A percentile compares a stretch with the other conserved stretches of the same genome.
Conservation (phyloP, 768 basidiomycete species). For the Piloderma croceum region DNA sequence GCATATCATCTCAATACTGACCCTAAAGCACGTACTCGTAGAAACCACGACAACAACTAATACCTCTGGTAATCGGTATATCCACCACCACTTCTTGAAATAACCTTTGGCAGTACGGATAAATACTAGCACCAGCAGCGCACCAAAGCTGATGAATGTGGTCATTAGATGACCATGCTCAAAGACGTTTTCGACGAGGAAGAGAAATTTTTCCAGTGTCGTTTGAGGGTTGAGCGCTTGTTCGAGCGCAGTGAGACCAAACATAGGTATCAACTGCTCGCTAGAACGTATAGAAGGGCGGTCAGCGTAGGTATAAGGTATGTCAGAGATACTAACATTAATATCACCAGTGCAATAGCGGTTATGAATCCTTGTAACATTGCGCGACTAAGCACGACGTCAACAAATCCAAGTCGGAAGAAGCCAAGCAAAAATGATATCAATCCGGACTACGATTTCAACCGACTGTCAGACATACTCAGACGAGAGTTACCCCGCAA, state of each 20-base stretch:
- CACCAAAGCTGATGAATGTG: constrained; percentile 66
- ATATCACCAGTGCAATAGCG: constrained; percentile 80
- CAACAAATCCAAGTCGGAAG: constrained; percentile 86
- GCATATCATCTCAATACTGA: background rate
- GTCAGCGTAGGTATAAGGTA: background rate
- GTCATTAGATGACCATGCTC: constrained; percentile 61
- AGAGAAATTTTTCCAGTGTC: constrained; percentile 72
- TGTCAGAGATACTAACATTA: constrained; percentile 52
- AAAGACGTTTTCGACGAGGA: constrained; percentile 58
- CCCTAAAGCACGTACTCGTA: constrained; percentile 51
- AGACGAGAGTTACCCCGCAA: background rate
- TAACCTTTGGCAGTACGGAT: constrained; percentile 52
- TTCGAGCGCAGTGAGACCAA: constrained; percentile 63
- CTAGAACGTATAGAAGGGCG: constrained; percentile 27
- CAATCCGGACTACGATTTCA: constrained; percentile 58
- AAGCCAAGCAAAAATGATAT: constrained; percentile 84
- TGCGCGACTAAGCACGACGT: constrained; percentile 87
- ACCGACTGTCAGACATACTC: background rate
- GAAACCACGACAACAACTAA: constrained; percentile 79
- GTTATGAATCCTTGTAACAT: constrained; percentile 83
- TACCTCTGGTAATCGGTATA: constrained; percentile 86
- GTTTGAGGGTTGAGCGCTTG: constrained; percentile 53
- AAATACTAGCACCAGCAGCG: constrained; percentile 59
- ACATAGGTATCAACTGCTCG: constrained; percentile 85
- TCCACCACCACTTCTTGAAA: constrained; percentile 59